Evolutionary conservation across 176 grass and related monocot genomes (phyloP), one percentile per base, ranked within the genome.

Genomic region (Oryza longistaminata): DNA sequence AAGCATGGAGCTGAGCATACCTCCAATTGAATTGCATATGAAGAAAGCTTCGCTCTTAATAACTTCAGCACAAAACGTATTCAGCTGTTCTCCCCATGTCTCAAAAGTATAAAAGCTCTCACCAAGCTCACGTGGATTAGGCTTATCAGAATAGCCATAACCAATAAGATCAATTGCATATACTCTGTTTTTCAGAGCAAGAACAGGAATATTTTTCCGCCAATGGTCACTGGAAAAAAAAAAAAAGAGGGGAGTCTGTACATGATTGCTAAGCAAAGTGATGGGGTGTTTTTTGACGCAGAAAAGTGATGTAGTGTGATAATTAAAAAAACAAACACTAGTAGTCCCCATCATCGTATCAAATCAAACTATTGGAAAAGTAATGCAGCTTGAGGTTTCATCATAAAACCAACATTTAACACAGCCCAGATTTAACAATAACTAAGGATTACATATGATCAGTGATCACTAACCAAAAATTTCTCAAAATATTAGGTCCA

Each of bases 1-100:
- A 25, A 73, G 37, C 25, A 88, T 37, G 16, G 74, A 70, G 12
- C 76, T n/a, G 66, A 70, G 16, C 79, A 81, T 89, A 95, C 93
- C 96, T 92, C 96, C 96, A 75, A 98, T 98, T 46, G 96, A 98
- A 85, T 98, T 98, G 71, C 96, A 95, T 85, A 98, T 98, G 81
- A 98, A 98, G 91, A 98, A 98, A 68, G 93, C 93, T 62, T 85
- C 75, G 68, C 89, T 90, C 53, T 77, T 88, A 62, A 98, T 74
- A 44, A 98, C 89, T 65, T 98, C 93, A 39, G 74, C 67, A 76
- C 96, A 98, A 86, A 98, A 98, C 1, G 65, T 85, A 80, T 93
- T 98, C 25, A 98, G 81, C 61, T 98, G 93, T 67, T 95, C 91
- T 71, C 89, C 96, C 96, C 95, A 98, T 74, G 96, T 98, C 77